A percentile compares a stretch with the other conserved stretches of the same genome.
Conservation (phyloP, 2,329 filamentous ascomycete genomes). For the Stachybotrys echinatus region DNA sequence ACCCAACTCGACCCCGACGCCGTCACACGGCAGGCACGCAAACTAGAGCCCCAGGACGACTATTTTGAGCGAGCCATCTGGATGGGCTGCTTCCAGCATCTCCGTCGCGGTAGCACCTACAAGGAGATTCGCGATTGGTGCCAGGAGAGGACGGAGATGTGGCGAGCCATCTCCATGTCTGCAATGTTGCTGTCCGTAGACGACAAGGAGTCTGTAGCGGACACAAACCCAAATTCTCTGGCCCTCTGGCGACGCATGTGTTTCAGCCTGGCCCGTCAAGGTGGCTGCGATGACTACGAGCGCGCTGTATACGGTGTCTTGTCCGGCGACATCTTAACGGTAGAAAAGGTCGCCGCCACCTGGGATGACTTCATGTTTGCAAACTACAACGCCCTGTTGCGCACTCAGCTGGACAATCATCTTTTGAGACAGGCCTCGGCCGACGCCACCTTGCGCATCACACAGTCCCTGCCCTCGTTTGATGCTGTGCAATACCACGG, state of each 20-base stretch:
- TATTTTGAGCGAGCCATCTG: constrained; percentile 88
- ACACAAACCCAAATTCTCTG: constrained; percentile 37
- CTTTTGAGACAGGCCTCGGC: constrained; percentile 50
- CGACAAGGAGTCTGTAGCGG: constrained; percentile 32
- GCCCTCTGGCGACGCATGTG: constrained; percentile 76
- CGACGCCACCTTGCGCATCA: constrained; percentile 46
- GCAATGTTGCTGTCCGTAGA: constrained; percentile 57
- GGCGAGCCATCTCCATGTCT: constrained; percentile 80
- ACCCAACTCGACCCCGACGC: constrained; percentile 93
- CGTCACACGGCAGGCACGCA: constrained; percentile 69
- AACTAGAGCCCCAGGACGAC: constrained; percentile 75
- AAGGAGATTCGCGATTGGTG: constrained; percentile 80
- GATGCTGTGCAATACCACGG: constrained; percentile 61
- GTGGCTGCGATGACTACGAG: constrained; percentile 71
- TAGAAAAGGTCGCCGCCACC: constrained; percentile 67
- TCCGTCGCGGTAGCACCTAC: constrained; percentile 75
- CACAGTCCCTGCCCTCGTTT: constrained; percentile 56
- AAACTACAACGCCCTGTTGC: constrained; percentile 79
- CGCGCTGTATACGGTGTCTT: constrained; percentile 85
- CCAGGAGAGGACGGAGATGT: constrained; percentile 76
- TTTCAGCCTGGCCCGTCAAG: constrained; percentile 63
- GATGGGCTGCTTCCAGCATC: constrained; percentile 89
- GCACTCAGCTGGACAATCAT: constrained; percentile 74
- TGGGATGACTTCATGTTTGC: constrained; percentile 88
- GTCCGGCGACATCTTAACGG: constrained; percentile 75